Conservation (phyloP, 1,284 basidiomycete species). For the Somion occarium region DNA sequence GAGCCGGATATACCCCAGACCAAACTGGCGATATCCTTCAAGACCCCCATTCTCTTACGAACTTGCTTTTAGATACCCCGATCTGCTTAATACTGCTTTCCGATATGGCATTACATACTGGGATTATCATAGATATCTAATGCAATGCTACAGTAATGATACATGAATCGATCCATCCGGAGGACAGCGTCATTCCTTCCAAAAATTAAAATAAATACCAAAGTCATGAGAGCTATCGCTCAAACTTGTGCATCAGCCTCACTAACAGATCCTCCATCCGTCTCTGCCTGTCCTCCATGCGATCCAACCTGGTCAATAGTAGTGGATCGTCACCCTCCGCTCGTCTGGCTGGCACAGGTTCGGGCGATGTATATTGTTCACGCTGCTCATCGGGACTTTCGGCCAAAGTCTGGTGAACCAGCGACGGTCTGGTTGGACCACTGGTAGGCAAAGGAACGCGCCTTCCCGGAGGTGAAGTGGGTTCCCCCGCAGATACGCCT, state of each 20-base stretch:
- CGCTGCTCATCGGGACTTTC: slow-evolving; percentile 28
- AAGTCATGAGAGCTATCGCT: background rate
- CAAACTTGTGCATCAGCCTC: slow-evolving; percentile 24
- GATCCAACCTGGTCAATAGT: slow-evolving; percentile 42
- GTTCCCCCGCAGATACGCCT: slow-evolving; percentile 8
- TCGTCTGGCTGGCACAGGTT: slow-evolving; percentile 36
- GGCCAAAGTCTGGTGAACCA: slow-evolving; percentile 24
- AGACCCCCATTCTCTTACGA: too few relatives aligned
- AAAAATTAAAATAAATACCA: background rate
- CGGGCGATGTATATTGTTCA: slow-evolving; percentile 5
- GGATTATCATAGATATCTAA: too few relatives aligned
- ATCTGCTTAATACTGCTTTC: too few relatives aligned
- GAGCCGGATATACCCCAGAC: too few relatives aligned
- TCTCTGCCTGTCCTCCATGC: slow-evolving; percentile 58
- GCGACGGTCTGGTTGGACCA: background rate
- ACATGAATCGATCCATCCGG: too few relatives aligned
- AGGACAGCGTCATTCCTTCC: too few relatives aligned
- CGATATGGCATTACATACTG: too few relatives aligned
- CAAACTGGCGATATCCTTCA: too few relatives aligned
- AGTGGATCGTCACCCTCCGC: slow-evolving; percentile 31
- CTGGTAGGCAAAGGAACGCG: slow-evolving; percentile 11
- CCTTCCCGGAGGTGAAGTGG: slow-evolving; percentile 17
- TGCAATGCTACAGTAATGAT: too few relatives aligned
- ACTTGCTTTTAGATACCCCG: too few relatives aligned
- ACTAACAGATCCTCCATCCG: slow-evolving; percentile 59